Evolutionary conservation across 2,329 filamentous ascomycete genomes (phyloP), one percentile per base, ranked within the genome.

Genomic region (Fusarium decemcellulare): DNA sequence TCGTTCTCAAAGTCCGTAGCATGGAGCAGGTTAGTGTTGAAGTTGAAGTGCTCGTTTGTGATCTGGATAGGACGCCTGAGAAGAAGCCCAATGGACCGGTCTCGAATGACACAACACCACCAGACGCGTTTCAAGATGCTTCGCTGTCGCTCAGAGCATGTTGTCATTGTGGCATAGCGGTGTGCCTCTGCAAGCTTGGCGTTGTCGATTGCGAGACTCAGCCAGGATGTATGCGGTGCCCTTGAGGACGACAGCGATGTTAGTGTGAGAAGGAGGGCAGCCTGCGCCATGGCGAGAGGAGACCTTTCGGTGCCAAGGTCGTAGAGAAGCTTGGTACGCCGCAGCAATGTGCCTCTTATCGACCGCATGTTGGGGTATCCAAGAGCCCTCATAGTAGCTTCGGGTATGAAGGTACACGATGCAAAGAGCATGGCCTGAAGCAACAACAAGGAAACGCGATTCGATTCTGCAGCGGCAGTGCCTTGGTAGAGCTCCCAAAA

Each of bases 21-120:
- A 1, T 86, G 76, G 40, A 72, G 78, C 27, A 68, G 72, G 59
- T 77, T 80, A 0, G 76, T 67, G 42, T 81, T 79, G 46, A 84
- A 79, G 62, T 85, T 80, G 63, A 86, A 85, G 60, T 84, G 81
- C 0, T 77, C 77, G 4, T 81, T 80, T 0, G 84, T 83, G 58
- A 87, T 82, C 63, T 87, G 85, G n/a, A 85, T 79, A 42, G 81
- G 81, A 11, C 85, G 80, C n/a, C 85, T 81, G 63, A 87, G 79
- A 5, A 85, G 82, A 9, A 88, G 77, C 5, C 82, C 80, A 29
- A 88, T 67, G 16, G 85, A 83, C 40, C 85, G 81, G 71, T 87
- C 86, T 12, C 86, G 83, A 6, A 87, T 78, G 43, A 88, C 78
- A 61, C 85, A 86, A 61, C 84, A 85, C 85, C 86, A 88, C 85